Conservation (phyloP, 768 basidiomycete species). For the Kwoniella newhampshirensis region DNA sequence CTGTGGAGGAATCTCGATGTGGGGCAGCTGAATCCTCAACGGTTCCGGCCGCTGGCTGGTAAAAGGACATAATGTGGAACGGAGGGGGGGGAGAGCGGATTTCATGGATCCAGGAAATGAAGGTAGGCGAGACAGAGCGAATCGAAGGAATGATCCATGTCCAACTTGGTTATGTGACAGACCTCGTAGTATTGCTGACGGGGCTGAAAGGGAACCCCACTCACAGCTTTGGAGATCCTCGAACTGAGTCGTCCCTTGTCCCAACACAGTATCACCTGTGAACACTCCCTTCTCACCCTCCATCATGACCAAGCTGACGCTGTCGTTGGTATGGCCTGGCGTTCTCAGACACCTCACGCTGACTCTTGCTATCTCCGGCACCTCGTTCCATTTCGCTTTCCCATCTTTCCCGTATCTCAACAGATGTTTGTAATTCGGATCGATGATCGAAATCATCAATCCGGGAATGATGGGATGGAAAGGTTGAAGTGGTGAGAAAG, state of each 20-base stretch:
- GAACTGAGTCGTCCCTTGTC: constrained; percentile 85
- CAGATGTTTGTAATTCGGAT: constrained; percentile 40
- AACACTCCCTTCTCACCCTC: constrained; percentile 70
- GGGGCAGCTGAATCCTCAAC: no score
- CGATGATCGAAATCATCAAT: constrained; percentile 46
- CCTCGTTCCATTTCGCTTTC: constrained; percentile 45
- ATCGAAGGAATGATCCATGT: no score
- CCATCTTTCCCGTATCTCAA: constrained; percentile 38
- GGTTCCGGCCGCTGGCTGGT: no score
- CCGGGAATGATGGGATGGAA: constrained; percentile 46
- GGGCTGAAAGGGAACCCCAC: constrained; percentile 4
- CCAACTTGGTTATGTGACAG: no score
- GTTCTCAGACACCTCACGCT: constrained; percentile 71
- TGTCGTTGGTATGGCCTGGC: constrained; percentile 89
- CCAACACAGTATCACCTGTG: constrained; percentile 87
- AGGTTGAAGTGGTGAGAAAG: constrained; percentile 44
- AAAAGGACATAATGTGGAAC: no score
- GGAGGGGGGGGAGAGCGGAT: no score
- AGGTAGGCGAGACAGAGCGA: no score
- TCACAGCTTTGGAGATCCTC: constrained; percentile 69
- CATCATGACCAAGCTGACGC: constrained; percentile 69
- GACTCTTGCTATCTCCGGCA: constrained; percentile 39
- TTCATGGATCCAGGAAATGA: no score
- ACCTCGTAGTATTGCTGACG: no score
- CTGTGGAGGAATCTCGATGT: no score